A percentile compares a stretch with the other conserved stretches of the same genome.
phyloP scores from a whole-genome alignment of 2,329 filamentous ascomycete species.

The Davidsoniella australis region DNA sequence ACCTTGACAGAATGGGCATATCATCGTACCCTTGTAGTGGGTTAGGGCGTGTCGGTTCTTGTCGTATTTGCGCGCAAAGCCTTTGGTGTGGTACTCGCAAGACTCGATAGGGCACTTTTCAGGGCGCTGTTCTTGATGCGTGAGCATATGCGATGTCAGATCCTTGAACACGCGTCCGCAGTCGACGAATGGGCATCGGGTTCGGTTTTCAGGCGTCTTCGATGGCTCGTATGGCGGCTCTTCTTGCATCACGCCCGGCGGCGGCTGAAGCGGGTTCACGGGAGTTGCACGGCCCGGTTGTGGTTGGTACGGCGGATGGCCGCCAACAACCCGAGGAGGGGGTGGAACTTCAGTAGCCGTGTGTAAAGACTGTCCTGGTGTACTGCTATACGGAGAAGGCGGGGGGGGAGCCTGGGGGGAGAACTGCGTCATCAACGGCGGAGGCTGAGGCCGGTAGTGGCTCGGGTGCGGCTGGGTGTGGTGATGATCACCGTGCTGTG shows the following conservation, averaged over 20 bases:
- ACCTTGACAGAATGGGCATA: constrained; percentile 88
- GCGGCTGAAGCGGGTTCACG: constrained; percentile 6
- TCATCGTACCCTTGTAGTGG: constrained; percentile 96
- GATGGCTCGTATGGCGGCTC: constrained; percentile 14
- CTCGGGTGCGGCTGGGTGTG: not conserved
- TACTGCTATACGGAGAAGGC: not conserved
- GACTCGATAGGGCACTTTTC: constrained; percentile 91
- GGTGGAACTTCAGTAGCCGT: not conserved
- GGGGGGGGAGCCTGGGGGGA: not conserved
- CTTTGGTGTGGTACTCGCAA: constrained; percentile 87
- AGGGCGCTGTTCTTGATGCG: constrained; percentile 80
- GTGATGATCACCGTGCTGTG: not conserved
- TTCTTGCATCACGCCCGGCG: not conserved
- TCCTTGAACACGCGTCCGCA: constrained; percentile 46
- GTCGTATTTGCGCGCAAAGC: constrained; percentile 92
- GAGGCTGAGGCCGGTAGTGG: constrained; percentile 3
- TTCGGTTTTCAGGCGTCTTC: constrained; percentile 25
- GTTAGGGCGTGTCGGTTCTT: constrained; percentile 93
- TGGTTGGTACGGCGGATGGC: constrained; percentile 1
- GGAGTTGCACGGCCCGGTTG: constrained; percentile 3
- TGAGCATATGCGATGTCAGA: constrained; percentile 80
- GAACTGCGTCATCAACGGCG: constrained; percentile 6
- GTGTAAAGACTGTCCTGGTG: not conserved
- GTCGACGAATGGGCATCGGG: constrained; percentile 37
- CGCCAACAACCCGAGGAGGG: not conserved